A percentile compares a stretch with the other conserved stretches of the same genome.
These are phyloP conservation scores for Dictyostelium capitatum DNA, from an alignment of 78 protist genomes.

Conservation along the genomic window DNA sequence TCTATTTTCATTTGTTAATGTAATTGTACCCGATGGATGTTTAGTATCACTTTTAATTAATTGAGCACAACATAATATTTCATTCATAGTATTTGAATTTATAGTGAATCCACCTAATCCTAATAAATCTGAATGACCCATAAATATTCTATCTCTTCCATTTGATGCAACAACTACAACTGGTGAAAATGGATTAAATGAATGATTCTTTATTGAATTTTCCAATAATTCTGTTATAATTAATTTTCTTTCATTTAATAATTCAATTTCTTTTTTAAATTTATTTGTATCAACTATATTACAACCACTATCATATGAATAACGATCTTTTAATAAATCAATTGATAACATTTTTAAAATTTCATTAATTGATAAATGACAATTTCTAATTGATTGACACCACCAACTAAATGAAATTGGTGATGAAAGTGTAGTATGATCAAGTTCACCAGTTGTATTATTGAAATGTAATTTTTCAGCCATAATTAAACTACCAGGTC, in stretches of 20 bases:
- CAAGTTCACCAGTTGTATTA: background rate
- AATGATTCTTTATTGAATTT: background rate
- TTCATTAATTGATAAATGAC: background rate
- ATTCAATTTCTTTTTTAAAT: background rate
- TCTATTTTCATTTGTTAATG: background rate
- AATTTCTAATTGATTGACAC: background rate
- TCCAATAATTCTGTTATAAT: background rate
- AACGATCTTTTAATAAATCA: conserved; percentile 19
- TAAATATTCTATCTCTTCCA: conserved; percentile 78
- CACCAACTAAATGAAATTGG: conserved; percentile 35
- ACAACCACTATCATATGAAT: background rate
- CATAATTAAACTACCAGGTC: conserved; percentile 75
- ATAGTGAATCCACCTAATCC: conserved; percentile 79
- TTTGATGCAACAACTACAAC: conserved; percentile 14
- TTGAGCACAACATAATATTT: conserved; percentile 39
- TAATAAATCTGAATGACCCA: conserved; percentile 74
- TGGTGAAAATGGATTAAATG: background rate
- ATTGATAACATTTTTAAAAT: background rate
- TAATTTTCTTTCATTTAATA: conserved; percentile 9
- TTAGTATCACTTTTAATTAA: background rate
- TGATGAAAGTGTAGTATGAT: background rate
- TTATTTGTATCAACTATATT: background rate
- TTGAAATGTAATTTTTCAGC: conserved; percentile 46
- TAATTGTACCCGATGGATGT: background rate
- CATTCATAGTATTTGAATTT: conserved; percentile 46